Evolutionary conservation across 2,329 filamentous ascomycete species (phyloP).

Genomic region (Diaporthe nobilis): DNA sequence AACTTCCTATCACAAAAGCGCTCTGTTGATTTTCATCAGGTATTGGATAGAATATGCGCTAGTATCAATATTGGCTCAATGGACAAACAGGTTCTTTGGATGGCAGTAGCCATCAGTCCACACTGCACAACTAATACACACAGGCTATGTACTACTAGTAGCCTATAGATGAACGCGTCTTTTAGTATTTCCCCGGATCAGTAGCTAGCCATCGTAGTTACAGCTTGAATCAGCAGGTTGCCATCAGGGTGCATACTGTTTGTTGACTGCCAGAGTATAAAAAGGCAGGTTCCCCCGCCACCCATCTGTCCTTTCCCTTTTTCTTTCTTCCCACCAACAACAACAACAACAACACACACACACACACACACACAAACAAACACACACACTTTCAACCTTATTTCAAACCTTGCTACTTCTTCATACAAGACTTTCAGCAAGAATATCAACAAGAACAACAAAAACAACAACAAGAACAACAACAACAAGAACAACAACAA

Average conservation of each 20-base stretch:
- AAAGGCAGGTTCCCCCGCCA: not conserved
- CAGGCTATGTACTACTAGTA: not conserved
- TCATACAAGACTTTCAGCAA: not conserved
- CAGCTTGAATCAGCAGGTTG: not conserved
- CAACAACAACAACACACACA: not conserved
- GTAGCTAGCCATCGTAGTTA: not conserved
- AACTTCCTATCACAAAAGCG: too few relatives aligned
- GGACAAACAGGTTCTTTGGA: not conserved
- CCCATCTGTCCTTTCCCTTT: not conserved
- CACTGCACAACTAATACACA: not conserved
- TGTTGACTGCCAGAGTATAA: conserved; percentile 3
- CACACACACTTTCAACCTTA: not conserved
- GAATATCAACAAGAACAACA: not conserved
- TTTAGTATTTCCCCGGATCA: not conserved
- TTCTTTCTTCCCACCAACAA: not conserved
- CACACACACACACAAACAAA: too few relatives aligned
- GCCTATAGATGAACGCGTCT: not conserved
- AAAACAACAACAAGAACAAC: too few relatives aligned
- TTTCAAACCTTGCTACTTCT: not conserved
- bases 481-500: too few relatives aligned
- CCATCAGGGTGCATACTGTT: conserved; percentile 1
- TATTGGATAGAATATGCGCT: too few relatives aligned
- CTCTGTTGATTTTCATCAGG: too few relatives aligned
- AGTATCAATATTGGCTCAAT: not conserved
- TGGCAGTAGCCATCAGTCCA: not conserved